Evolutionary conservation across 768 basidiomycete genomes (phyloP), one percentile per base, ranked within the genome.

Genomic region (Lentinula guzmanii): DNA sequence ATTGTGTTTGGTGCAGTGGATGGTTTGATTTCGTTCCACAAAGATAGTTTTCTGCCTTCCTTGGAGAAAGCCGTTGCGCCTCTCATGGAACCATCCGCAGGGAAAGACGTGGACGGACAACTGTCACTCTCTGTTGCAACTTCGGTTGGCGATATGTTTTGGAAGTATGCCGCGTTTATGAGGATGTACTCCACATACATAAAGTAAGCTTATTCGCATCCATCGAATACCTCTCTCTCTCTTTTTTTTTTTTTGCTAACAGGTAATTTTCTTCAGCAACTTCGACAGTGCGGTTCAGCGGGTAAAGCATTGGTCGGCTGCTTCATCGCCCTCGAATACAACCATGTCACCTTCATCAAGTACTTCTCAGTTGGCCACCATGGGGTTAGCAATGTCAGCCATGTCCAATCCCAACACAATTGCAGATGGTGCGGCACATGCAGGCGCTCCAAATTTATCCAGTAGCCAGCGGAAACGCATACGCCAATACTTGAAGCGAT

Each of bases 181-280:
- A 92, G 81, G 77, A 98, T 98, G 90, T 99, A 99, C 72, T 95
- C 94, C 35, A 91, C 90, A 48, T 99, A 98, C 71, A 96, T 96
- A 80, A 98, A 98, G 93, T 94, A 71, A 70, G 89, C 75, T 42
- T 53, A 60, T 8, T 61, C 42, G 53, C 39, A 53, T 54, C 48
- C 58, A 53, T 39, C 37, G 37, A 8, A 9, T 39, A 13, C 45
- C 37, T 50, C 33, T 21, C 21, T 21, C 1, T 21, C n/a, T n/a
- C n/a, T 21, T 21, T 15, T 58, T 39, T 62, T 35, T 21, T 15
- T 7, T 45, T 41, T 41, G 39, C 45, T 60, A 60, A 65, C 55
- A 18, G 18, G n/a, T 34, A 71, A 43, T 65, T 59, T 33, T 35
- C 51, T 64, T 39, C 67, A 95, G 93, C 74, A 95, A 96, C 72